Percentiles rank a stretch among this genome's conserved stretches.
Conservation (phyloP, 2,329 filamentous ascomycete species). For the Myotisia sp. region DNA sequence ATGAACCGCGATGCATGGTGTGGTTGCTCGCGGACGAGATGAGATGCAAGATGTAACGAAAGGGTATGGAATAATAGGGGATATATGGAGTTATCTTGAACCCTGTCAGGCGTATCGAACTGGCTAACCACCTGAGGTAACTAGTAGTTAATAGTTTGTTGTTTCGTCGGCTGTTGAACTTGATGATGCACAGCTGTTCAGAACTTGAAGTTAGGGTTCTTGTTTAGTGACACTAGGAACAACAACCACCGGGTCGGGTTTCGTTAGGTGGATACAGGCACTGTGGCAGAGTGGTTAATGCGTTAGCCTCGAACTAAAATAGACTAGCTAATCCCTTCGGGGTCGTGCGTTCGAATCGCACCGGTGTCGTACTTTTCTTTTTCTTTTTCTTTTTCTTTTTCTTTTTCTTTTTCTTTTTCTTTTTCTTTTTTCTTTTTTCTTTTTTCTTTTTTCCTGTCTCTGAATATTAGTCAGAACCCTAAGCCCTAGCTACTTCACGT, state of each 20-base stretch:
- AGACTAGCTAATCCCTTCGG: conserved; percentile 3
- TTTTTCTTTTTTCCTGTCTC: not conserved
- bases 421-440: not conserved
- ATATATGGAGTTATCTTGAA: too few species aligned
- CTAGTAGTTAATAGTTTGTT: too few species aligned
- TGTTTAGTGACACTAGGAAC: not conserved
- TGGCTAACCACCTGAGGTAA: too few species aligned
- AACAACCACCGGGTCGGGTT: not conserved
- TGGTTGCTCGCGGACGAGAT: too few species aligned
- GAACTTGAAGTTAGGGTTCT: too few species aligned
- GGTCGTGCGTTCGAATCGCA: conserved; percentile 2
- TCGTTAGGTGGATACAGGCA: not conserved
- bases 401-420: not conserved
- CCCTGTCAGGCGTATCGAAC: too few species aligned
- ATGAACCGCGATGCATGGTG: conserved; percentile 70
- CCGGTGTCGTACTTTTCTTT: conserved; percentile 1
- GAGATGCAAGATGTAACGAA: too few species aligned
- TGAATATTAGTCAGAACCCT: too few species aligned
- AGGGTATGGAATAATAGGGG: too few species aligned
- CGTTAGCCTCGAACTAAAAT: conserved; percentile 1
- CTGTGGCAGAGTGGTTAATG: conserved; percentile 4
- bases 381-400: not conserved
- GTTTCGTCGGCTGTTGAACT: too few species aligned
- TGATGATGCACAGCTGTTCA: not conserved
- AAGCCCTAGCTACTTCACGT: too few species aligned